Base-by-base conservation (phyloP, 495 filamentous ascomycete species). In the Trichoderma gamsii region DNA sequence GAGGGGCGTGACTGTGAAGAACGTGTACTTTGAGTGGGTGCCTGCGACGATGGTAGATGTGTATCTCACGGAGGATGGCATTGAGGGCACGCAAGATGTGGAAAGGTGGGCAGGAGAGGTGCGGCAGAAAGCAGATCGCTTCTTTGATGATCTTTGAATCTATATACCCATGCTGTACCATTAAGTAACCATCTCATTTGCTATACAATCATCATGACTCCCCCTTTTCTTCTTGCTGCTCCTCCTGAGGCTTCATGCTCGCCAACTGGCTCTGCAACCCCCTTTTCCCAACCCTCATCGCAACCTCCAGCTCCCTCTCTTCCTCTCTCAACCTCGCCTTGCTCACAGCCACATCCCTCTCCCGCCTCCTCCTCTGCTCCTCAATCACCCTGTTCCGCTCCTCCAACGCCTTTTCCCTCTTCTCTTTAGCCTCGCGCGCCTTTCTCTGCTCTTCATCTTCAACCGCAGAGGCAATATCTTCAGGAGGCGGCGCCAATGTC, bases 271-370 rank as follows among this genome's bases (percentile, higher is more conserved):
- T 86, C 46, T 85, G 82, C 49, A 94, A 71, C 23, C 92, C 91
- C 66, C 85, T 87, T 76, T 90, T 94, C 23, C 83, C 83, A 21
- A 95, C 82, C 41, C 81, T 86, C 89, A 94, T 92, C 16, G 92
- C 92, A 69, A 84, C 83, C 72, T 93, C 85, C 41, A 97, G 76
- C 74, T 97, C 91, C 52, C 83, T 82, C 76, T 95, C 91, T 66
- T 90, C 91, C 76, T 94, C 91, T 41, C 85, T 77, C 27, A 96
- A 72, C 49, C 87, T 81, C 46, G 86, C 86, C 73, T 86, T 90
- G 49, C 90, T 87, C 69, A 81, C 85, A 51, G 85, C 77, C 41
- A 93, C 76, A 46, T 89, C 87, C 68, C 87, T 85, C 73, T 84
- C 82, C 70, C 89, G 87, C 71, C 81, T 82, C 68, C 84, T 78